phyloP scores from a whole-genome alignment of 441 rosid genomes.

The Erysimum cheiri region DNA sequence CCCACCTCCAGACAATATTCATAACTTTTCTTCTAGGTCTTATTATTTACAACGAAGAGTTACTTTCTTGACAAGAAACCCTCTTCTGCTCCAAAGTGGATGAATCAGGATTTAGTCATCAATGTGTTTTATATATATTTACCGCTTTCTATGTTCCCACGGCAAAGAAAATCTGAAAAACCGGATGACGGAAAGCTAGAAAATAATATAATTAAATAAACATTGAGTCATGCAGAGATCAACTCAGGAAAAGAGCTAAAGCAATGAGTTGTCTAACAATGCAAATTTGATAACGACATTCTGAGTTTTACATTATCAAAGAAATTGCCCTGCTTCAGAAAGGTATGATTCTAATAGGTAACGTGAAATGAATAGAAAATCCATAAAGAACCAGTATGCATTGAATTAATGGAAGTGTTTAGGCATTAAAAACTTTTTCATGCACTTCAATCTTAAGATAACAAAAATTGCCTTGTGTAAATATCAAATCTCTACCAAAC shows the following conservation, averaged over 20 bases:
- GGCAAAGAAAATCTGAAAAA: neutral
- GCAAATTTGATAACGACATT: neutral
- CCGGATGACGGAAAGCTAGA: neutral
- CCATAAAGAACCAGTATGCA: neutral
- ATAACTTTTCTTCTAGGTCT: neutral
- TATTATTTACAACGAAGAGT: neutral
- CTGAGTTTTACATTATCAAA: neutral
- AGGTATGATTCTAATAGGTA: neutral
- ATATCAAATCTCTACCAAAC: conserved; percentile 23
- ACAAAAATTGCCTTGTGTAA: neutral
- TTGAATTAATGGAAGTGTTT: neutral
- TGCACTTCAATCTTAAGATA: neutral
- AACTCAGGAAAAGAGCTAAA: no score
- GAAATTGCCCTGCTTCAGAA: neutral
- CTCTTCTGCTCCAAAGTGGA: conserved; percentile 12
- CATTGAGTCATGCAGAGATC: no score
- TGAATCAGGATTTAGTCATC: conserved; percentile 13
- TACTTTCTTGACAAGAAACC: conserved; percentile 20
- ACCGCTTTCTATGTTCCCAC: neutral
- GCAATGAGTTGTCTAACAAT: neutral
- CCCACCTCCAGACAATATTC: neutral
- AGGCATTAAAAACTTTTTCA: neutral
- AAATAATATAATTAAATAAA: no score
- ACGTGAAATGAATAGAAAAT: neutral
- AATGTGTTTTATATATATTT: neutral